phyloP scores from a whole-genome alignment of 331 rosid genomes.

The Stylosanthes scabra region DNA sequence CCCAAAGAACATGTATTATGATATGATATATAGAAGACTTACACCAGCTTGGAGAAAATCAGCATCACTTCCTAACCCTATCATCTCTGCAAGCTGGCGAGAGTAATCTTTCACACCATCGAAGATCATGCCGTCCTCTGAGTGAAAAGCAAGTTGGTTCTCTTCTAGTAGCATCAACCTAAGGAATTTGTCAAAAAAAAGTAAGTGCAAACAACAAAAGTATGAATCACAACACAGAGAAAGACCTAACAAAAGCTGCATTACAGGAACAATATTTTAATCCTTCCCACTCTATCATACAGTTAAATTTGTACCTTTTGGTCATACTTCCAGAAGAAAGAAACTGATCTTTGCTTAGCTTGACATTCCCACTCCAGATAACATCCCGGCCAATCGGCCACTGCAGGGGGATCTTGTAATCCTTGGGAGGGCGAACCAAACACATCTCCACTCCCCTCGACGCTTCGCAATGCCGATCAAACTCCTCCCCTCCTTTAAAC shows the following conservation, averaged over 20 bases:
- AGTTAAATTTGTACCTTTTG: conserved; percentile 68
- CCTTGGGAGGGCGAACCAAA: conserved; percentile 96
- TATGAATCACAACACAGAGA: conserved; percentile 12
- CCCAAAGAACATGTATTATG: conserved; percentile 10
- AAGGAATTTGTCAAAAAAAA: conserved; percentile 20
- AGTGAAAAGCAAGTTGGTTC: conserved; percentile 96
- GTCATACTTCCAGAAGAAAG: conserved; percentile 99
- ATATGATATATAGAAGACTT: conserved; percentile 41
- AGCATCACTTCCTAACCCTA: conserved; percentile 81
- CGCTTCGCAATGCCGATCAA: conserved; percentile 88
- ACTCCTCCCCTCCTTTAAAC: conserved; percentile 81
- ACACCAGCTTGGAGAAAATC: conserved; percentile 95
- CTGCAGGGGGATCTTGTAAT: conserved; percentile 85
- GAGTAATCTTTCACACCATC: conserved; percentile 94
- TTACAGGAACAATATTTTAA: not conserved
- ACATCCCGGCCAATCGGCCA: conserved; percentile 98
- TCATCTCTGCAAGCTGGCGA: conserved; percentile 93
- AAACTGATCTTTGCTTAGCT: conserved; percentile 94
- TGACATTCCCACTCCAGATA: conserved; percentile 98
- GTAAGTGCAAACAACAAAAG: not conserved
- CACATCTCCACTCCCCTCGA: conserved; percentile 60
- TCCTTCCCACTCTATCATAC: not conserved
- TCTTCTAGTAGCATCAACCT: conserved; percentile 98
- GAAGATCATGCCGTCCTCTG: conserved; percentile 87
- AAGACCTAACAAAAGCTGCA: conserved; percentile 2